Evolutionary conservation across 371 early-diverging fungal species (phyloP), one percentile per base, ranked within the genome.

Genomic region (Mortierella polycephala): DNA sequence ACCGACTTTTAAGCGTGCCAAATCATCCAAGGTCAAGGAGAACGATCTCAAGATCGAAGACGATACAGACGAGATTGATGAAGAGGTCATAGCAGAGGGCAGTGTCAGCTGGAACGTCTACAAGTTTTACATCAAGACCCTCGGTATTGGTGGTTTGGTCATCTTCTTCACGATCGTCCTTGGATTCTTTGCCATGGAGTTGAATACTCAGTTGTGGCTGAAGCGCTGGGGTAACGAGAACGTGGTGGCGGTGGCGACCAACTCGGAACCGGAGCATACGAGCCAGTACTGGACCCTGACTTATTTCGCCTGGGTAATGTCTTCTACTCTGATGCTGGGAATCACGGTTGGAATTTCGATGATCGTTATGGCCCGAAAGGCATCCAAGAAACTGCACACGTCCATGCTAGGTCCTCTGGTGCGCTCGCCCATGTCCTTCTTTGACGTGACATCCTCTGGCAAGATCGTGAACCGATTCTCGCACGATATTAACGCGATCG

Each of bases 401-500:
- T 56, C 72, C 45, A 73, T 88, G 57, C 71, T 92, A 30, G 46
- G 55, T 2, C 81, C 86, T 5, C 76, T 91, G n/a, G 63, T 89
- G 52, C 83, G 85, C 10, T 88, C 92, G 1, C 86, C 85, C 18
- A 83, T 94, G 60, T 76, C 88, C 14, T 95, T 95, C 85, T 94
- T 94, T 67, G 96, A 96, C 46, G 86, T 82, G 50, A 96, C 94
- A 2, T 92, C 96, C 8, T 76, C 92, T 6, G 95, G 93, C 37
- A 90, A 94, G 23, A 91, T 97, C 50, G 83, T 96, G 75, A 93
- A 91, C 70, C 85, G 96, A 16, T 96, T 75, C 64, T 47, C 71
- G 93, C 72, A 88, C 87, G 98, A 97, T 74, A 90, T 94, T 72
- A 91, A 91, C 62, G 82, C 88, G 0, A 79, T 96, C 11, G 97